phyloP scores from a whole-genome alignment of 257 asterid species.

The Hygrophila difformis region DNA sequence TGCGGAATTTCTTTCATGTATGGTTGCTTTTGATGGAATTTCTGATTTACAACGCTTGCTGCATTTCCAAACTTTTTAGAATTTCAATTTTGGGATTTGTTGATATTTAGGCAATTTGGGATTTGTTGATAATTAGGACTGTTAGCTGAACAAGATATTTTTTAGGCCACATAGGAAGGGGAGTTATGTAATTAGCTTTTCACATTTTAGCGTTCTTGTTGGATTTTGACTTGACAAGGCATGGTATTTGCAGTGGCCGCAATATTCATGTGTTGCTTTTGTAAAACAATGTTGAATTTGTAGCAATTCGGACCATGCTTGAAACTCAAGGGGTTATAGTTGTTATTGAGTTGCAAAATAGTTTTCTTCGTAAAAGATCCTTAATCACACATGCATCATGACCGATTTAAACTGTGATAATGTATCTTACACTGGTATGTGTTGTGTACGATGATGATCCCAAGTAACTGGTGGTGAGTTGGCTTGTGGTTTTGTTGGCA shows the following conservation, averaged over 20 bases:
- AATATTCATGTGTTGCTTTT: neutral
- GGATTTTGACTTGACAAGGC: neutral
- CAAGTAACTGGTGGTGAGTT: neutral
- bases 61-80: slow-evolving; percentile 5
- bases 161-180: too few relatives aligned
- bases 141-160: slow-evolving; percentile 2
- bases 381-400: too few relatives aligned
- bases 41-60: neutral
- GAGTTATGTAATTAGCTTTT: neutral
- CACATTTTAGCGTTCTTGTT: neutral
- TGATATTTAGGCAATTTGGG: too few relatives aligned
- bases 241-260: neutral
- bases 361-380: too few relatives aligned
- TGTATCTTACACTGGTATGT: too few relatives aligned
- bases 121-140: neutral
- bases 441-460: too few relatives aligned
- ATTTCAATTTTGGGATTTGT: neutral
- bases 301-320: slow-evolving; percentile 3
- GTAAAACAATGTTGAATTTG: neutral
- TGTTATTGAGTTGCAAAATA: too few relatives aligned
- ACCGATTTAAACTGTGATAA: too few relatives aligned
- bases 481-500: neutral
- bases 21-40: neutral
- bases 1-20: neutral
- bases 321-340: too few relatives aligned